phyloP scores from a whole-genome alignment of 208 protist species.

The Angomonas deanei region DNA sequence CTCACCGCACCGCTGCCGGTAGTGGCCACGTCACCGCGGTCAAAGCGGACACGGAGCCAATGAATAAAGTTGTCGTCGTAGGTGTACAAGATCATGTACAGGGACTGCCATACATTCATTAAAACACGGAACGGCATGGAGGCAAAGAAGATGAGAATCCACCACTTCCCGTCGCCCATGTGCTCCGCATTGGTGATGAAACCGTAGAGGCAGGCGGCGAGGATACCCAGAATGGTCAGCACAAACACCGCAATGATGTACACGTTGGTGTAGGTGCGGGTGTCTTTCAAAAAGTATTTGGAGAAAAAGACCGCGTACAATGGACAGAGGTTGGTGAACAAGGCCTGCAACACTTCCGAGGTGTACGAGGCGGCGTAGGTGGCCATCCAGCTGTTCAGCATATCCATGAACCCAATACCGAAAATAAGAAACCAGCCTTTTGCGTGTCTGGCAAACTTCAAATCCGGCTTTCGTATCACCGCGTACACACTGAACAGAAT shows the following conservation, averaged over 20 bases:
- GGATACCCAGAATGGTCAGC: constrained; percentile 55
- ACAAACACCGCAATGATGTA: constrained; percentile 56
- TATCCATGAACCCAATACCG: constrained; percentile 62
- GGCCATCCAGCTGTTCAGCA: constrained; percentile 68
- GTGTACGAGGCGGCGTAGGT: constrained; percentile 78
- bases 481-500: constrained; percentile 46
- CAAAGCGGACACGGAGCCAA: constrained; percentile 22
- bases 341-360: constrained; percentile 69
- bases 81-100: constrained; percentile 86
- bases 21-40: background rate
- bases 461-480: constrained; percentile 35
- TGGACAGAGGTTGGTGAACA: constrained; percentile 66
- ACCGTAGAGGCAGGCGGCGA: constrained; percentile 49
- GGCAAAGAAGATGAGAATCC: constrained; percentile 75
- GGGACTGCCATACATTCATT: constrained; percentile 77
- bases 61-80: constrained; percentile 39
- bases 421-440: constrained; percentile 44
- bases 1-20: background rate
- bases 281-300: constrained; percentile 72
- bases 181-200: constrained; percentile 25
- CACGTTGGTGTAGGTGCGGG: constrained; percentile 49
- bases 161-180: constrained; percentile 46
- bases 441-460: constrained; percentile 42
- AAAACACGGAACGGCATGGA: constrained; percentile 65
- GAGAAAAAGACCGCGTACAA: constrained; percentile 67